These are phyloP conservation scores for Scedosporium dehoogii DNA, from an alignment of 2,329 filamentous ascomycete genomes.

Conservation along the genomic window DNA sequence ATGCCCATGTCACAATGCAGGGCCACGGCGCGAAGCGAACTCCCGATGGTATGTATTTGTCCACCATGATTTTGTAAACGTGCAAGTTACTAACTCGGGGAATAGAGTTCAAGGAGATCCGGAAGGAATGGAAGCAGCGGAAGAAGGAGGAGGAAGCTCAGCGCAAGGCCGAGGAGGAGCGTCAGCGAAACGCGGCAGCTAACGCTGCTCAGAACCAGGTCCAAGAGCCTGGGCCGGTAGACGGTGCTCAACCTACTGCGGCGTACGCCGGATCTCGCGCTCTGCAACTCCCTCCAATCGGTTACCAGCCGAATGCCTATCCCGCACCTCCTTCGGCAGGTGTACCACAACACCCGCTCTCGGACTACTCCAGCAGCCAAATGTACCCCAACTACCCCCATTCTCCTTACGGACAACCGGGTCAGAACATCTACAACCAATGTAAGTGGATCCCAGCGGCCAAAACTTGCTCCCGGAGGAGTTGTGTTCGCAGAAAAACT, in stretches of 20 bases:
- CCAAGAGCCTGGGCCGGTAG: constrained; percentile 21
- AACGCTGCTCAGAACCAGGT: constrained; percentile 44
- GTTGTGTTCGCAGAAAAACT: neutral
- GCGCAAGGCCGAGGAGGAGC: constrained; percentile 86
- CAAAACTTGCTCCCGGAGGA: too few relatives aligned
- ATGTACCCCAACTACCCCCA: constrained; percentile 50
- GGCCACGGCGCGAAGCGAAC: constrained; percentile 90
- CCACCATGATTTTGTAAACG: neutral
- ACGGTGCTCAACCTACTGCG: constrained; percentile 44
- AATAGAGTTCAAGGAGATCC: constrained; percentile 95
- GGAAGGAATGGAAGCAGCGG: constrained; percentile 97
- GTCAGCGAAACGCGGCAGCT: constrained; percentile 47
- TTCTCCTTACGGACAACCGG: constrained; percentile 47
- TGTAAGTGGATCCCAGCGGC: constrained; percentile 23
- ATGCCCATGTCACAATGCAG: constrained; percentile 98
- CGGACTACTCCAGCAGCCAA: constrained; percentile 42
- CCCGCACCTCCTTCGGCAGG: constrained; percentile 47
- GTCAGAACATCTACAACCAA: constrained; percentile 51
- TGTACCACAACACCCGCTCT: constrained; percentile 39
- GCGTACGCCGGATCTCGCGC: constrained; percentile 47
- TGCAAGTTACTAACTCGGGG: constrained; percentile 9
- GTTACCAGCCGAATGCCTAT: constrained; percentile 60
- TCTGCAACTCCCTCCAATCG: constrained; percentile 64
- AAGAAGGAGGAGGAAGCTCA: constrained; percentile 97
- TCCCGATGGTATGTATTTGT: constrained; percentile 70